Evolutionary conservation across 495 filamentous ascomycete species (phyloP), one percentile per base, ranked within the genome.

Genomic region (Penicillium angulare): DNA sequence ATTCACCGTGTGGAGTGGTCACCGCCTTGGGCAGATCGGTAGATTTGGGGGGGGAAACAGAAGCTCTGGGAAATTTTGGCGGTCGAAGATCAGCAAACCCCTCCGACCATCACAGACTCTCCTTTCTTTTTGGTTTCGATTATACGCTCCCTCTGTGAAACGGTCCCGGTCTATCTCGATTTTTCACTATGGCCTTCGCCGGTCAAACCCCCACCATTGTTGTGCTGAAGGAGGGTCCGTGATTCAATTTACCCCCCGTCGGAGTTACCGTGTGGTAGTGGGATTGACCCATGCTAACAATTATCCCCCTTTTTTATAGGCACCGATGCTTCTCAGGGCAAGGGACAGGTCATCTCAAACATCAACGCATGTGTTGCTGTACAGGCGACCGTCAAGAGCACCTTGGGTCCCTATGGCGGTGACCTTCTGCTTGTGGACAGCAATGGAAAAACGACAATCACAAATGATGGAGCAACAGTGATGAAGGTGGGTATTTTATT

Each of bases 361-460:
- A 97, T 98, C 75, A 96, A 96, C 76, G 93, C 92, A 54, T 98
- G 93, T 73, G 78, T 96, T 61, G 92, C 92, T n/a, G 92, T 98
- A 27, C 93, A 98, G 72, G 81, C 87, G 32, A 97, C 93, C 49
- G 89, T 98, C 69, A 89, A 92, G 76, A 88, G 86, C 64, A 98
- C 93, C 12, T 77, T 98, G 36, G 93, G 93, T n/a, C 93, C 93
- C 8, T 98, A 97, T 72, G 93, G 93, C 63, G 93, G 93, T 53
- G 93, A 98, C 73, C 76, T 98, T 64, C 79, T 98, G 61, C 81
- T 98, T 67, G 93, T 98, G 50, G 95, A 98, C 72, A 83, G 80
- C 63, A 96, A 97, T 78, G 93, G 93, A 66, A 86, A 70, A 67
- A 90, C 95, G 75, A 98, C 93, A 56, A 97, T 98, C 62, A 98